Evolutionary conservation across 805 yeast genomes (phyloP).

Genomic region (Suhomyces vadensis): DNA sequence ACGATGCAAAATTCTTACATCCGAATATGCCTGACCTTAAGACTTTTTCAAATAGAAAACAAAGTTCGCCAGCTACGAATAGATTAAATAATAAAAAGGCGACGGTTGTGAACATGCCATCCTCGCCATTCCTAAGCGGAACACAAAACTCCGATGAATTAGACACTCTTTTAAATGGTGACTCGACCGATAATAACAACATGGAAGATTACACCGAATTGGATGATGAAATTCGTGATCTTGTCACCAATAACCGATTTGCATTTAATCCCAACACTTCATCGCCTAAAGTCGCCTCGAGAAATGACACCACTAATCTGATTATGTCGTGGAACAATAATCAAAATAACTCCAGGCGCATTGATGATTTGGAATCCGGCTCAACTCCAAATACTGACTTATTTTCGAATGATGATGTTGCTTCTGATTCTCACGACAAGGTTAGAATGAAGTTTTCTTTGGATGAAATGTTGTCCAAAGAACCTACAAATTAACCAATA

Average conservation of each 20-base stretch:
- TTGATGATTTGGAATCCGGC: constrained; percentile 13
- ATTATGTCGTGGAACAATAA: constrained; percentile 24
- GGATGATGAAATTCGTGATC: constrained; percentile 22
- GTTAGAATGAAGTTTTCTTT: not conserved
- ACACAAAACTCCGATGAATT: constrained; percentile 16
- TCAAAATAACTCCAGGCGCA: constrained; percentile 3
- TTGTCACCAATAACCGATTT: constrained; percentile 15
- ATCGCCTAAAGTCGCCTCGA: constrained; percentile 33
- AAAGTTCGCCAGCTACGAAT: constrained; percentile 23
- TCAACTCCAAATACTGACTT: constrained; percentile 32
- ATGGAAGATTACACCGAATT: constrained; percentile 16
- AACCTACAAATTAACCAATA: not conserved
- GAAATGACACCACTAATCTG: constrained; percentile 39
- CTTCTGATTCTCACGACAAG: not conserved
- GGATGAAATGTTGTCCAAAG: constrained; percentile 2
- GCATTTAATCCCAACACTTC: constrained; percentile 24
- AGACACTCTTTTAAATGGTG: constrained; percentile 18
- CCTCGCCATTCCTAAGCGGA: constrained; percentile 37
- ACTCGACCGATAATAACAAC: constrained; percentile 6
- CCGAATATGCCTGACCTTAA: constrained; percentile 33
- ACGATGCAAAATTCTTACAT: constrained; percentile 16
- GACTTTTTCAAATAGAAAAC: constrained; percentile 26
- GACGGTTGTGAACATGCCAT: constrained; percentile 37
- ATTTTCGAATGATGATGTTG: constrained; percentile 22
- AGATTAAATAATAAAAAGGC: constrained; percentile 21